phyloP scores from a whole-genome alignment of 2,329 filamentous ascomycete genomes.

The Penicillium sp. region DNA sequence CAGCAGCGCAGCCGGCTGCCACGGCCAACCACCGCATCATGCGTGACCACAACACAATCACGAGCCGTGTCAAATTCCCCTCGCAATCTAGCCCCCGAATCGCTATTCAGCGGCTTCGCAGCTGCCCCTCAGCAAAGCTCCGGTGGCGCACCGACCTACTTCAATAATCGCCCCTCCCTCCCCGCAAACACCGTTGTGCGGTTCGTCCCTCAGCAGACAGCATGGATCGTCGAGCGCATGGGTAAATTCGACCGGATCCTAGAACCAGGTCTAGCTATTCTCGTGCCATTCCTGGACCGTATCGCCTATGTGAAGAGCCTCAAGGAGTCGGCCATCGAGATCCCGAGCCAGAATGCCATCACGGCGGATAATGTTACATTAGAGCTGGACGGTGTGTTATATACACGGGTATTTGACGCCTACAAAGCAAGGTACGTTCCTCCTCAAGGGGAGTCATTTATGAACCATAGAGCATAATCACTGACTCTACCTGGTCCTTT shows the following conservation, averaged over 20 bases:
- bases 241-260: slow-evolving; percentile 94
- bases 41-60: slow-evolving; percentile 31
- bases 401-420: slow-evolving; percentile 94
- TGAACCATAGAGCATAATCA: background rate
- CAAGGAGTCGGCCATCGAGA: slow-evolving; percentile 95
- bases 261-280: slow-evolving; percentile 84
- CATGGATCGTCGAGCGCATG: slow-evolving; percentile 99
- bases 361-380: slow-evolving; percentile 98
- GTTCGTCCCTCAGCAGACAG: slow-evolving; percentile 99
- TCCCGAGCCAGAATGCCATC: slow-evolving; percentile 95
- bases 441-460: too few species aligned
- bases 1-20: slow-evolving; percentile 28
- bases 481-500: background rate
- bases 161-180: slow-evolving; percentile 66
- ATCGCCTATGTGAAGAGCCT: slow-evolving; percentile 98
- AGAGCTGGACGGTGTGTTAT: slow-evolving; percentile 93
- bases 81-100: slow-evolving; percentile 34
- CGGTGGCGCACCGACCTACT: slow-evolving; percentile 71
- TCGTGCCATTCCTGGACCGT: slow-evolving; percentile 88
- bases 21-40: slow-evolving; percentile 22
- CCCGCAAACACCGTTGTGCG: slow-evolving; percentile 94
- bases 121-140: slow-evolving; percentile 27
- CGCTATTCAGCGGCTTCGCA: slow-evolving; percentile 36
- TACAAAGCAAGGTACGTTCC: slow-evolving; percentile 85
- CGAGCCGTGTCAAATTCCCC: slow-evolving; percentile 37